phyloP scores from a whole-genome alignment of 257 asterid species.

The Gynochthodes officinalis region DNA sequence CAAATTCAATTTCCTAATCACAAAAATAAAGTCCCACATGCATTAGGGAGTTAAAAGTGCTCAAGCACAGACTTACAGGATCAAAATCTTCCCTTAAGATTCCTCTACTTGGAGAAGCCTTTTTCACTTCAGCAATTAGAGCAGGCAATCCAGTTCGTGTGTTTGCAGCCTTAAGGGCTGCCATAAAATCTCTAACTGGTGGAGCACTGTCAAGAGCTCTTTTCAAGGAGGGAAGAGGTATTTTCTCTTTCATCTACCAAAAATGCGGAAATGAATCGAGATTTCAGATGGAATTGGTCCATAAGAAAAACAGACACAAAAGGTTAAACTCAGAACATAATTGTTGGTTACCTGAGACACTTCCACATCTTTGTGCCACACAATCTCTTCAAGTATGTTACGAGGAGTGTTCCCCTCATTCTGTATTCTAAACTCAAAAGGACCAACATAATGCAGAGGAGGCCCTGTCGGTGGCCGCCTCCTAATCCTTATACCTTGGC shows the following conservation, averaged over 20 bases:
- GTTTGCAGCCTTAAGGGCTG: conserved; percentile 70
- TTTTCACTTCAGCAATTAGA: conserved; percentile 89
- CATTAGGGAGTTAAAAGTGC: background rate
- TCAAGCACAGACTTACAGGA: conserved; percentile 52
- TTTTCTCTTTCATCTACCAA: conserved; percentile 67
- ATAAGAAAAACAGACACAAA: conserved; percentile 5
- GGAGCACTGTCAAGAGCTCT: conserved; percentile 50
- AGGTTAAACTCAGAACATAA: conserved; percentile 12
- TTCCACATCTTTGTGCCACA: conserved; percentile 78
- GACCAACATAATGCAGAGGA: conserved; percentile 78
- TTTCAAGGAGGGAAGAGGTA: conserved; percentile 42
- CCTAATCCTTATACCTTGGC: conserved; percentile 76
- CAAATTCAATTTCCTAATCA: background rate
- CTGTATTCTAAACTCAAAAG: conserved; percentile 75
- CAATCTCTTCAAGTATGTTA: conserved; percentile 78
- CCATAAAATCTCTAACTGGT: conserved; percentile 68
- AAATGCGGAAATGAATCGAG: background rate
- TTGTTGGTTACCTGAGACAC: conserved; percentile 52
- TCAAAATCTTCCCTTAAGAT: conserved; percentile 76
- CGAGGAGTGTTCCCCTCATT: conserved; percentile 82
- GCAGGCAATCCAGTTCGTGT: conserved; percentile 70
- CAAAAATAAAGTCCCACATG: background rate
- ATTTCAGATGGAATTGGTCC: conserved; percentile 3
- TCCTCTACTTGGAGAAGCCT: conserved; percentile 96
- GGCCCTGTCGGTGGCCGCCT: conserved; percentile 81